Base-by-base conservation (phyloP, 1,139 yeast genomes). In the Zygosaccharomyces pseudobailii region DNA sequence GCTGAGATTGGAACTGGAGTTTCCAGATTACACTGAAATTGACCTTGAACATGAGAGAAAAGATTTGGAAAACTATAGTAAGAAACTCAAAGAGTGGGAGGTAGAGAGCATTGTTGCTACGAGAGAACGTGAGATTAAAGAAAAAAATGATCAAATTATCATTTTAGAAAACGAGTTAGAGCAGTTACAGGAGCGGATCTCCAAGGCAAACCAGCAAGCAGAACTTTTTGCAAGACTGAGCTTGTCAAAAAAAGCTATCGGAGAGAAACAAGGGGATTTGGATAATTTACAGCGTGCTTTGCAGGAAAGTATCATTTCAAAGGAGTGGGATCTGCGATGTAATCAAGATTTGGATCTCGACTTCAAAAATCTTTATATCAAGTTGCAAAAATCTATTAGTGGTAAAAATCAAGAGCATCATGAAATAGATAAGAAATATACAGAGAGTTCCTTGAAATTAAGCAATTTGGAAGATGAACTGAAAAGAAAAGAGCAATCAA, bases 81-180 rank as follows among this genome's bases (percentile, higher is more conserved):
- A 47, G 13, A 73, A 27, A 61, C 81, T 50, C 63, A 62, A 17
- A 57, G 62, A 10, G 56, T 75, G 33, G 70, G 69, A 46, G 43
- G 57, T 5, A 68, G 56, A 65, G 1, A 68, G 66, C 32, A 67
- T 67, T 9, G 47, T 73, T 2, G 65, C 66, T 2, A 52, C 54
- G 0, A 53, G 77, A 2, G 71, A 67, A 3, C 50, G 56, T 5
- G 68, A 72, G n/a, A 71, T 83, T 1, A 66, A 69, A 6, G 52
- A 56, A 0, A 70, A 75, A 8, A 76, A 75, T 44, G 56, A 63
- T 1, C 63, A 67, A 35, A 65, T 84, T 6, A 48, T 67, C 1
- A 56, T 64, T 6, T 48, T 79, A 10, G 94, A 84, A 54, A 65
- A 61, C 25, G 78, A 79, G 23, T 58, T 80, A 20, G 94, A 86